A percentile compares a stretch with the other conserved stretches of the same genome.
Evolutionary conservation across 805 yeast genomes (phyloP).

Genomic region (Candida ipomoeae): DNA sequence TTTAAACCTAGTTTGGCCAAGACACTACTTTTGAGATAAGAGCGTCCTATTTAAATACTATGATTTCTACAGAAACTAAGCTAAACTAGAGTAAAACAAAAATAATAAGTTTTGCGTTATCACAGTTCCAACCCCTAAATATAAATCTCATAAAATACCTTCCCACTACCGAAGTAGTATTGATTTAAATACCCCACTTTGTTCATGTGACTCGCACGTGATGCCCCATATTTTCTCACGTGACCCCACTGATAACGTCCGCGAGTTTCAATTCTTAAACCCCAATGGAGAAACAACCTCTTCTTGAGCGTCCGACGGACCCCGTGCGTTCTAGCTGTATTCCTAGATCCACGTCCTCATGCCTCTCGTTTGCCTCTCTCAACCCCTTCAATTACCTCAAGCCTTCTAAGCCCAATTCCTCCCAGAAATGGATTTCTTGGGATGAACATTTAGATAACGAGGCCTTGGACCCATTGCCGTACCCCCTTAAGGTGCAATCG

Average conservation of each 20-base stretch:
- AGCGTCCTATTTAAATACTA: too few species aligned
- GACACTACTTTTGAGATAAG: too few species aligned
- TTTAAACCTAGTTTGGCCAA: too few species aligned
- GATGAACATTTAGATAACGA: constrained; percentile 20
- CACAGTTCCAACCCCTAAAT: too few species aligned
- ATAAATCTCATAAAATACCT: too few species aligned
- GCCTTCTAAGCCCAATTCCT: not conserved
- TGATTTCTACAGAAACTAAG: too few species aligned
- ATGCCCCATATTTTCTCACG: too few species aligned
- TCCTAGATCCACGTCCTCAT: not conserved
- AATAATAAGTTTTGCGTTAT: too few species aligned
- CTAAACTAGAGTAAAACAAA: too few species aligned
- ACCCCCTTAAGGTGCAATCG: constrained; percentile 6
- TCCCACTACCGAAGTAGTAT: too few species aligned
- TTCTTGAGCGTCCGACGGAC: not conserved
- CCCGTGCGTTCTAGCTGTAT: not conserved
- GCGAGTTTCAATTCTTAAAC: too few species aligned
- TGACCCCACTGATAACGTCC: too few species aligned
- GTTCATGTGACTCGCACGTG: not conserved
- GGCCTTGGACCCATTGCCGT: constrained; percentile 26
- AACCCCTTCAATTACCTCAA: not conserved
- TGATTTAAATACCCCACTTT: not conserved
- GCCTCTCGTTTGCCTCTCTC: not conserved
- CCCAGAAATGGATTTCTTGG: constrained; percentile 1
- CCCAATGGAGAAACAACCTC: constrained; percentile 4